These are phyloP conservation scores for Fusarium armeniacum DNA, from an alignment of 2,329 filamentous ascomycete genomes.

Conservation along the genomic window DNA sequence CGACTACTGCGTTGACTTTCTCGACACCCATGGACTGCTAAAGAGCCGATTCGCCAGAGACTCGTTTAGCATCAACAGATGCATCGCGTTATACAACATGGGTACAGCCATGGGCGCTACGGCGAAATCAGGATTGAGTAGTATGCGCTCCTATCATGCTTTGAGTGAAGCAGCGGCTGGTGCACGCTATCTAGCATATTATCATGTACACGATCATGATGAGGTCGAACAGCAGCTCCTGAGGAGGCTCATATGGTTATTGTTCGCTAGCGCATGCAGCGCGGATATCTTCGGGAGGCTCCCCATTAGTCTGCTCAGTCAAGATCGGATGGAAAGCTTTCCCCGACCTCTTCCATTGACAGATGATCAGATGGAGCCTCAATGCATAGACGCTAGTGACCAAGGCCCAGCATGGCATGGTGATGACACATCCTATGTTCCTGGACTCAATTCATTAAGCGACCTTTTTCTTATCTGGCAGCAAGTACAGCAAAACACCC, in stretches of 20 bases:
- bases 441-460: constrained; percentile 53
- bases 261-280: constrained; percentile 51
- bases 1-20: constrained; percentile 49
- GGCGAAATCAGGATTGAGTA: constrained; percentile 18
- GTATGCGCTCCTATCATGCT: constrained; percentile 43
- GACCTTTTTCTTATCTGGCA: constrained; percentile 56
- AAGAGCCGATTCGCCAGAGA: constrained; percentile 30
- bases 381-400: not conserved
- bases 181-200: constrained; percentile 51
- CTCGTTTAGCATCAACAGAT: constrained; percentile 54
- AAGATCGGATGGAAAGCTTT: constrained; percentile 38
- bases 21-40: constrained; percentile 50
- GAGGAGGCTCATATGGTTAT: constrained; percentile 54
- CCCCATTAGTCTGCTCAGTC: constrained; percentile 47
- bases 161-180: constrained; percentile 51
- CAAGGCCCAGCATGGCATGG: constrained; percentile 52
- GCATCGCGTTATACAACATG: constrained; percentile 56
- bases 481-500: constrained; percentile 43
- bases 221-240: constrained; percentile 51
- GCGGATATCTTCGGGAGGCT: constrained; percentile 51
- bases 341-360: constrained; percentile 49
- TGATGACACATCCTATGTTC: constrained; percentile 52
- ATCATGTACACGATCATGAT: constrained; percentile 43
- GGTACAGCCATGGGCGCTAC: constrained; percentile 45
- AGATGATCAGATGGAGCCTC: constrained; percentile 52